Percentiles rank a stretch among this genome's conserved stretches.
These are phyloP conservation scores for Picochlorum costavermella DNA, from an alignment of 139 green algal species.

Conservation along the genomic window DNA sequence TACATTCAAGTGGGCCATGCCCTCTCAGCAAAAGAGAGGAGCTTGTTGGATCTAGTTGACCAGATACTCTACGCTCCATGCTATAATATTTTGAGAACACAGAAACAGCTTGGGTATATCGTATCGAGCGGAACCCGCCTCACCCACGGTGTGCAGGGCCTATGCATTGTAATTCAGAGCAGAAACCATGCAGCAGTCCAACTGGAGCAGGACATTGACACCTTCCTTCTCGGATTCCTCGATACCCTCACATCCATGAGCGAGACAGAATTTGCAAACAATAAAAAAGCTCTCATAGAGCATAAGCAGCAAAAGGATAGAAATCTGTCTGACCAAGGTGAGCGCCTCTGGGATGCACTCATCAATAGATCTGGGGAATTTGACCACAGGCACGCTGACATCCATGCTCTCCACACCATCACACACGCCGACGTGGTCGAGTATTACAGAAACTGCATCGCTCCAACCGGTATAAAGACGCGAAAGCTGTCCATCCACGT, in stretches of 20 bases:
- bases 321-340: constrained; percentile 62
- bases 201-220: constrained; percentile 67
- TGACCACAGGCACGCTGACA: constrained; percentile 39
- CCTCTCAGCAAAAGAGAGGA: constrained; percentile 9
- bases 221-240: constrained; percentile 61
- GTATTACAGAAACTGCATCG: constrained; percentile 27
- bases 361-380: constrained; percentile 60
- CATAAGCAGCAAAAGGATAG: constrained; percentile 65
- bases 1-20: constrained; percentile 49
- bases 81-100: constrained; percentile 80
- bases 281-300: constrained; percentile 55
- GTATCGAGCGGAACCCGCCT: constrained; percentile 66
- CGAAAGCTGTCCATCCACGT: constrained; percentile 46
- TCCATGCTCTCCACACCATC: constrained; percentile 31
- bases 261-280: constrained; percentile 60
- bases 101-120: constrained; percentile 89
- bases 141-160: constrained; percentile 78
- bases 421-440: constrained; percentile 23
- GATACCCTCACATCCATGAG: constrained; percentile 28
- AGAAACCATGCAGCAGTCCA: constrained; percentile 31
- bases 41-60: constrained; percentile 62
- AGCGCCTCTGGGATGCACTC: constrained; percentile 73
- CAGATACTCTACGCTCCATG: constrained; percentile 68
- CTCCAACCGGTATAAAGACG: constrained; percentile 5
- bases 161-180: constrained; percentile 57